A percentile compares a stretch with the other conserved stretches of the same genome.
Evolutionary conservation across 75 land plant genomes (phyloP).

Genomic region (Adiantum capillusveneris): DNA sequence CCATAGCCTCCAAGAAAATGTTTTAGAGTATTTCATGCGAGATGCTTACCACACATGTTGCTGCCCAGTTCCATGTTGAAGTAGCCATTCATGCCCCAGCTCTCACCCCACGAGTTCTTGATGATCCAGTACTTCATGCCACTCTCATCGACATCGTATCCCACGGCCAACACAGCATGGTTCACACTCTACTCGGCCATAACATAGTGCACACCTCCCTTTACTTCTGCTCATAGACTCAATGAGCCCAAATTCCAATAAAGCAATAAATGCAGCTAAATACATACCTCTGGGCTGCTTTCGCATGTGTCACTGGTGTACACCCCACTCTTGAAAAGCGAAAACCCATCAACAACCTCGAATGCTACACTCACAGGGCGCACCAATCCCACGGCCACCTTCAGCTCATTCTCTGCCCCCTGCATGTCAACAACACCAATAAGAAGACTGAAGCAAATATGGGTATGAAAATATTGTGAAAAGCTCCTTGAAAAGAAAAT

Average conservation of each 20-base stretch:
- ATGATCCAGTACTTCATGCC: constrained; percentile 84
- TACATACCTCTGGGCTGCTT: constrained; percentile 61
- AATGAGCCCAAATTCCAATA: too few species aligned
- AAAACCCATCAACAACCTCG: constrained; percentile 58
- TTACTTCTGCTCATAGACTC: too few species aligned
- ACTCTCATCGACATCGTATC: constrained; percentile 59
- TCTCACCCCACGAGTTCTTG: constrained; percentile 92
- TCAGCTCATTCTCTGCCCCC: constrained; percentile 85
- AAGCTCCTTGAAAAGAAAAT: too few species aligned
- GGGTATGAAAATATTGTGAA: too few species aligned
- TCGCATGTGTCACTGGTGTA: constrained; percentile 63
- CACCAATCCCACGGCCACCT: constrained; percentile 72
- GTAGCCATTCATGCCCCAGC: constrained; percentile 81
- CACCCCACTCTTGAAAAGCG: constrained; percentile 70
- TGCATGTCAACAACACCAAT: constrained; percentile 6
- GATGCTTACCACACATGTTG: constrained; percentile 94
- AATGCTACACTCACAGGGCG: constrained; percentile 97
- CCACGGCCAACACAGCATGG: constrained; percentile 96
- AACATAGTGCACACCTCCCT: too few species aligned
- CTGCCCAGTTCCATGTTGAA: constrained; percentile 94
- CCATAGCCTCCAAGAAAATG: too few species aligned
- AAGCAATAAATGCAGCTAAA: too few species aligned
- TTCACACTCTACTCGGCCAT: constrained; percentile 93
- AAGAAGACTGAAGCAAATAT: too few species aligned
- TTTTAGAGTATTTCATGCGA: too few species aligned